Evolutionary conservation across 805 yeast genomes (phyloP).

Genomic region (Zygoascus biomembranicola): DNA sequence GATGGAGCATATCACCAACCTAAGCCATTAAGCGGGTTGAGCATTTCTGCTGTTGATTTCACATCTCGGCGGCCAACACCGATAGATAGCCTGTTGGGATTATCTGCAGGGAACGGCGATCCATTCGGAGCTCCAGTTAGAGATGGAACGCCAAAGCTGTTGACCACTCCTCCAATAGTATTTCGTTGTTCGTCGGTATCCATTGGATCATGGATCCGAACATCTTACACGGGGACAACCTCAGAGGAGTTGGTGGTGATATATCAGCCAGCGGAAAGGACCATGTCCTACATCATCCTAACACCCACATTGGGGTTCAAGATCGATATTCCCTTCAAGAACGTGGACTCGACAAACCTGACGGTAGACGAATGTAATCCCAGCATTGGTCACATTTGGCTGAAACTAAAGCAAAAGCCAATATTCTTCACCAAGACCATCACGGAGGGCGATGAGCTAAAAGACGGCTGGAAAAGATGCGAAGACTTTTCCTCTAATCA

Average conservation of each 20-base stretch:
- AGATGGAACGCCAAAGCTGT: background rate
- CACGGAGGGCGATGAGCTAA: background rate
- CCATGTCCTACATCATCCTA: conserved; percentile 9
- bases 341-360: conserved; percentile 6
- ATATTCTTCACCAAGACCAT: conserved; percentile 7
- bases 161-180: background rate
- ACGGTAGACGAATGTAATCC: conserved; percentile 3
- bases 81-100: background rate
- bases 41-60: background rate
- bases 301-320: conserved; percentile 7
- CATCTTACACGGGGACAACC: conserved; percentile 2
- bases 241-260: conserved; percentile 9
- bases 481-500: conserved; percentile 13
- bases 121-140: background rate
- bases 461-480: conserved; percentile 10
- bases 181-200: conserved; percentile 5
- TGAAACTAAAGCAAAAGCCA: conserved; percentile 11
- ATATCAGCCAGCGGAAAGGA: conserved; percentile 12
- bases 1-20: background rate
- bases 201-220: conserved; percentile 9
- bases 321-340: conserved; percentile 9
- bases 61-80: background rate
- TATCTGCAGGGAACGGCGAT: background rate
- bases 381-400: conserved; percentile 10
- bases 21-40: background rate